A percentile compares a stretch with the other conserved stretches of the same genome.
Evolutionary conservation across 495 filamentous ascomycete genomes (phyloP).

Genomic region (Lasiosphaeriaceae sp.): DNA sequence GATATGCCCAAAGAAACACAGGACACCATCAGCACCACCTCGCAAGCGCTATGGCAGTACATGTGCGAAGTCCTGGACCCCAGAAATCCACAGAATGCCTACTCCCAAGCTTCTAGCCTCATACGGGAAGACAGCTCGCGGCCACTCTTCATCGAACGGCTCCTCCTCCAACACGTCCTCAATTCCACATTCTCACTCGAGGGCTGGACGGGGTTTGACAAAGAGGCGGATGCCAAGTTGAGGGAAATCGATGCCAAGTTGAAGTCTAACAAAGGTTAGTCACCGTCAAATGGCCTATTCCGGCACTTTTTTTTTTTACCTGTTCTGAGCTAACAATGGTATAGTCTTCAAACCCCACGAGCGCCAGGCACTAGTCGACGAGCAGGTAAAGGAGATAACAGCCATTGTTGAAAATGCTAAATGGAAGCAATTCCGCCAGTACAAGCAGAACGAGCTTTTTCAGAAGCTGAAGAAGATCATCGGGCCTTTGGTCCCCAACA

Average conservation of each 20-base stretch:
- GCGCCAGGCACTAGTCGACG: constrained; percentile 26
- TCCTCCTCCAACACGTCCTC: constrained; percentile 28
- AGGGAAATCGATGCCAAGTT: constrained; percentile 12
- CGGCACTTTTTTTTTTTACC: too few relatives aligned
- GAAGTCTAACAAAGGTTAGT: too few relatives aligned
- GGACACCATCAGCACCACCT: background rate
- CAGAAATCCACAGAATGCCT: constrained; percentile 9
- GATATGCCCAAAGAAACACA: background rate
- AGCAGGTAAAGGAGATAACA: constrained; percentile 14
- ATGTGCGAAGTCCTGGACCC: constrained; percentile 21
- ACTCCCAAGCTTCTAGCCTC: constrained; percentile 20
- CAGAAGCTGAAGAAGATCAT: constrained; percentile 23
- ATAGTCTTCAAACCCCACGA: constrained; percentile 19
- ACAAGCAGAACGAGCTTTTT: constrained; percentile 18
- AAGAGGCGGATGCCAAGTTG: constrained; percentile 15
- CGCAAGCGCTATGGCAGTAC: constrained; percentile 19
- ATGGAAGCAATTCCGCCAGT: constrained; percentile 16
- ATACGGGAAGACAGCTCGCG: constrained; percentile 21
- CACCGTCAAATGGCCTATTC: too few relatives aligned
- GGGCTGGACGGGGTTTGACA: constrained; percentile 21
- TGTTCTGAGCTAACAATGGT: constrained; percentile 2
- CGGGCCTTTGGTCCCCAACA: constrained; percentile 6
- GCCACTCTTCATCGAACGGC: constrained; percentile 27
- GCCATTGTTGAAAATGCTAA: constrained; percentile 7
- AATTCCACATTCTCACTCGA: constrained; percentile 20